A percentile compares a stretch with the other conserved stretches of the same genome.
These are phyloP conservation scores for Plasmodium blacklocki DNA, from an alignment of 169 alveolate genomes.

Conservation along the genomic window DNA sequence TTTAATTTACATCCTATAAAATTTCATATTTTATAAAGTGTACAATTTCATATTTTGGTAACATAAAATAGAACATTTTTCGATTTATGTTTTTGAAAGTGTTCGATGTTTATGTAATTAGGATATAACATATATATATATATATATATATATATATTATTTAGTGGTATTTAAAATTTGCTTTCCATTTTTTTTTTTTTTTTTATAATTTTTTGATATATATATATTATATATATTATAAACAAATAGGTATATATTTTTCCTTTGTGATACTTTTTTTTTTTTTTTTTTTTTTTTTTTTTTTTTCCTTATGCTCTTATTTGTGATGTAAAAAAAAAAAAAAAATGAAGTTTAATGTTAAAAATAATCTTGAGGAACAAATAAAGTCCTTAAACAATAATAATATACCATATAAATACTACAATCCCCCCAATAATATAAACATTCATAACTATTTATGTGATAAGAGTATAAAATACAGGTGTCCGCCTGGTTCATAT, in stretches of 20 bases:
- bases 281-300: conserved; percentile 5
- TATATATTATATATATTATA: not conserved
- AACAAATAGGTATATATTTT: not conserved
- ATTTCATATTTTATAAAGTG: too few relatives aligned
- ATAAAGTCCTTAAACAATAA: conserved; percentile 58
- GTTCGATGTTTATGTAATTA: too few relatives aligned
- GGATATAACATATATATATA: too few relatives aligned
- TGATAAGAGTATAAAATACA: conserved; percentile 16
- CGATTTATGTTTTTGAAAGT: too few relatives aligned
- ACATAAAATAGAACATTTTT: too few relatives aligned
- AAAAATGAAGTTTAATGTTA: conserved; percentile 20
- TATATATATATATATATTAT: too few relatives aligned
- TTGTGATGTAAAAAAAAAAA: conserved; percentile 14
- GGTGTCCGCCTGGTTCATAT: conserved; percentile 31
- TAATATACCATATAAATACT: conserved; percentile 62
- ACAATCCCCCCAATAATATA: conserved; percentile 41
- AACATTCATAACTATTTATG: conserved; percentile 64
- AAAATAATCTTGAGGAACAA: conserved; percentile 58
- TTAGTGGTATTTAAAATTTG: not conserved
- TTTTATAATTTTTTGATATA: not conserved
- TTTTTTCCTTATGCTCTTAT: not conserved
- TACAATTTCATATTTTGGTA: too few relatives aligned
- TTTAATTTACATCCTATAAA: too few relatives aligned
- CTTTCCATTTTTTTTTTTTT: not conserved
- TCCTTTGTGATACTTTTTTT: not conserved